phyloP scores from a whole-genome alignment of 257 asterid species.

The Agastache rugosa region DNA sequence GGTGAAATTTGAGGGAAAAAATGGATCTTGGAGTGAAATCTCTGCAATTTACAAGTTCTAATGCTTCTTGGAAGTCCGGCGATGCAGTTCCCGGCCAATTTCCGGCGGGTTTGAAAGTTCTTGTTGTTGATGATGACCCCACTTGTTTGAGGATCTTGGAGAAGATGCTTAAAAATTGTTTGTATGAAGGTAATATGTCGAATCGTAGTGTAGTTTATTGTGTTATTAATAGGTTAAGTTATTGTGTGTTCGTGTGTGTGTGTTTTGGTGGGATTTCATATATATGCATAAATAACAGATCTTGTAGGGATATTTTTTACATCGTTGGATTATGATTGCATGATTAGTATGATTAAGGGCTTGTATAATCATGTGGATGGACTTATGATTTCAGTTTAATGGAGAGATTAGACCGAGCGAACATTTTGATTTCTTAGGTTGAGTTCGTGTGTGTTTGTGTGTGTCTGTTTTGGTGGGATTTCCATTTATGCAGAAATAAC shows the following conservation, averaged over 20 bases:
- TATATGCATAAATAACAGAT: constrained; percentile 16
- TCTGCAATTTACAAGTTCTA: constrained; percentile 51
- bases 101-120: constrained; percentile 91
- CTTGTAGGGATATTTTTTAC: constrained; percentile 12
- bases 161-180: constrained; percentile 82
- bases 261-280: constrained; percentile 13
- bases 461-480: constrained; percentile 10
- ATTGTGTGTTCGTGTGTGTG: constrained; percentile 7
- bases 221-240: constrained; percentile 30
- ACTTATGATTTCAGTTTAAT: constrained; percentile 21
- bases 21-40: constrained; percentile 77
- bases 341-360: constrained; percentile 11
- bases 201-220: not conserved
- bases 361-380: constrained; percentile 20
- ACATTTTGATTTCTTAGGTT: constrained; percentile 28
- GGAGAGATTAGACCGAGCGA: not conserved
- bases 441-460: constrained; percentile 12
- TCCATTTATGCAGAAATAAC: constrained; percentile 5
- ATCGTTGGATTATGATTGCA: constrained; percentile 6
- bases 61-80: constrained; percentile 62
- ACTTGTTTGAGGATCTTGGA: constrained; percentile 91
- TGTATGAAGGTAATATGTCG: constrained; percentile 65
- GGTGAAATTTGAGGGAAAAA: constrained; percentile 39
- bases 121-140: constrained; percentile 95
- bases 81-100: constrained; percentile 77